Base-by-base conservation (phyloP, 1,139 yeast genomes). In the Pichiaceae sp. region DNA sequence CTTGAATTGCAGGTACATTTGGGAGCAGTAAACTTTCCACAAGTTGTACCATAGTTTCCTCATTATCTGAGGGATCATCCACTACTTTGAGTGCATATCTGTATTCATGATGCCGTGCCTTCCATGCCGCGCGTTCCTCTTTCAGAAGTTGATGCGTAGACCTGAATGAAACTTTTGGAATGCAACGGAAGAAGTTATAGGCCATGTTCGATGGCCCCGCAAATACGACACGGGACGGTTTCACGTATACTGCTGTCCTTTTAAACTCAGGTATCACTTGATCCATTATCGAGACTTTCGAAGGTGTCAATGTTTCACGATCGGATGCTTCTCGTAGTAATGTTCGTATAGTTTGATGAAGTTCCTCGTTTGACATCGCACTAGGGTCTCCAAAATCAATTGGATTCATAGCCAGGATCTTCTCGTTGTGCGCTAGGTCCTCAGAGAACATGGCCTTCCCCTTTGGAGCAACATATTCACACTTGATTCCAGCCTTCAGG, bases 1-100 rank as follows among this genome's bases (percentile, higher is more conserved):
- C 56, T n/a, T 44, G 26, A 12, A 51, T 24, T 2, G 53, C 51
- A n/a, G 40, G 36, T 33, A 44, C 49, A 32, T 48, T 36, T 4
- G 43, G 42, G 3, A 44, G 7, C 4, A 19, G 17, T 4, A 9
- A 6, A n/a, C n/a, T 6, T 12, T 26, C 28, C 19, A 16, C 7
- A 8, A 5, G 11, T 17, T 17, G 18, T 7, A 28, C 17, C 4
- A 18, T 11, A 9, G 15, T 24, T 11, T 24, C 30, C n/a, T 32
- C 17, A 17, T 34, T 39, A 12, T 6, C n/a, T 14, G 28, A 8
- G 7, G 6, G 8, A 12, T 25, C 28, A 5, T 7, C 11, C 15
- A 25, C 8, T 12, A 14, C n/a, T 6, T 25, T 25, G 28, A 25
- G 8, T 4, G 18, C 4, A 8, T 25, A 18, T 5, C 5, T 15